These are phyloP conservation scores for Bertia moriformis DNA, from an alignment of 2,329 filamentous ascomycete species.

Conservation along the genomic window DNA sequence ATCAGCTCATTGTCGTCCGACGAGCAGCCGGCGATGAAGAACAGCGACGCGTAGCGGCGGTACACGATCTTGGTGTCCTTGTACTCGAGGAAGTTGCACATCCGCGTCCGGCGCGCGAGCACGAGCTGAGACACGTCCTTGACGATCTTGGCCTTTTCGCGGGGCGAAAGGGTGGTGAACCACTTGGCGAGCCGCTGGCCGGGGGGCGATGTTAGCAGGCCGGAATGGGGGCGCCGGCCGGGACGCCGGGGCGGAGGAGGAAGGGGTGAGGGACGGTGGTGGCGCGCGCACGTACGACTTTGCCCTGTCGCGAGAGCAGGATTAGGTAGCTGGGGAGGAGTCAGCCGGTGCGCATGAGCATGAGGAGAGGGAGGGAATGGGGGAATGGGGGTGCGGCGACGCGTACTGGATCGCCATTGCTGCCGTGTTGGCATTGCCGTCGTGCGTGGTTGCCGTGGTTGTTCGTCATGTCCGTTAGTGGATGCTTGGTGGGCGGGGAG, in stretches of 20 bases:
- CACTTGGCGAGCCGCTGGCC: conserved; percentile 89
- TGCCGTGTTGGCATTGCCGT: no score
- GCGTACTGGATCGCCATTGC: no score
- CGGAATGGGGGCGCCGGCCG: no score
- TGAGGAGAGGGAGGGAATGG: no score
- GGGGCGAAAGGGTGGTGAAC: conserved; percentile 95
- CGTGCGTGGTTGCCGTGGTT: no score
- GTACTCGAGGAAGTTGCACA: conserved; percentile 99
- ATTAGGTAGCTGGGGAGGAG: conserved; percentile 97
- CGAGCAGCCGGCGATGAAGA: conserved; percentile 95
- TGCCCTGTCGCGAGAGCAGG: conserved; percentile 92
- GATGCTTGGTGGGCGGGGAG: no score
- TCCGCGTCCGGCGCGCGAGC: conserved; percentile 83
- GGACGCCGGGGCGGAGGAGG: conserved; percentile 6
- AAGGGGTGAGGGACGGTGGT: conserved; percentile 23
- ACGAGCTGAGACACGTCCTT: conserved; percentile 98
- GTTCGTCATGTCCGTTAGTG: no score
- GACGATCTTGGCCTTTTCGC: conserved; percentile 99
- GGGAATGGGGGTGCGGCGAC: no score
- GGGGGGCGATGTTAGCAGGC: background rate
- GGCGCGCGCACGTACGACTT: conserved; percentile 86
- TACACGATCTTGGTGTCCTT: conserved; percentile 99
- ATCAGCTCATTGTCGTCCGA: conserved; percentile 98
- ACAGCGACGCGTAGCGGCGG: conserved; percentile 92
- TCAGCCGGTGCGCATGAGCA: no score